Conservation (phyloP, 106 monocot species). For the Gastrodia elata region DNA sequence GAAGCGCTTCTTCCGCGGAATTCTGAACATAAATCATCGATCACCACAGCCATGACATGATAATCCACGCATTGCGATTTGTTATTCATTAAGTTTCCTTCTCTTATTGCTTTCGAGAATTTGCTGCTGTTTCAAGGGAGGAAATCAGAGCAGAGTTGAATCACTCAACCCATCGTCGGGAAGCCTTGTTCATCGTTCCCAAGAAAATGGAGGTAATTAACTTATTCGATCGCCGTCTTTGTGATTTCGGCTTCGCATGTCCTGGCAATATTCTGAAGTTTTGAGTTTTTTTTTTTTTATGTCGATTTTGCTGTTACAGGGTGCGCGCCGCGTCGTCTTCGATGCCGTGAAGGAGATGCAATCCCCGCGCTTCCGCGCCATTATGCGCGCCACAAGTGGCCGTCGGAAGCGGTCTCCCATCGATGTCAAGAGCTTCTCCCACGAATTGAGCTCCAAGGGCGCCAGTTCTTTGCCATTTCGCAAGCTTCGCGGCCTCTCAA, state of each 20-base stretch:
- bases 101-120: neutral
- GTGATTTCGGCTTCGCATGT: neutral
- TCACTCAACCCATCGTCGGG: too few species aligned
- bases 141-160: neutral
- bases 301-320: conserved; percentile 6
- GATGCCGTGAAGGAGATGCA: conserved; percentile 66
- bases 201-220: conserved; percentile 1
- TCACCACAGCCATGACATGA: neutral
- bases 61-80: neutral
- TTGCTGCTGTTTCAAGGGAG: neutral
- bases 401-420: conserved; percentile 32
- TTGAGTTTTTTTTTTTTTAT: neutral
- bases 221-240: neutral
- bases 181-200: neutral
- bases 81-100: neutral
- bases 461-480: conserved; percentile 28
- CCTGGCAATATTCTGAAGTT: neutral
- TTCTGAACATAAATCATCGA: neutral
- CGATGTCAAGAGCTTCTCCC: conserved; percentile 93
- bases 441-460: conserved; percentile 54
- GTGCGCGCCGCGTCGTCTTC: conserved; percentile 32
- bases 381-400: conserved; percentile 85
- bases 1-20: neutral
- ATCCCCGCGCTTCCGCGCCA: conserved; percentile 92
- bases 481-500: conserved; percentile 38